phyloP scores from a whole-genome alignment of 108 stramenopile genomes.

The Skeletonema potamos region DNA sequence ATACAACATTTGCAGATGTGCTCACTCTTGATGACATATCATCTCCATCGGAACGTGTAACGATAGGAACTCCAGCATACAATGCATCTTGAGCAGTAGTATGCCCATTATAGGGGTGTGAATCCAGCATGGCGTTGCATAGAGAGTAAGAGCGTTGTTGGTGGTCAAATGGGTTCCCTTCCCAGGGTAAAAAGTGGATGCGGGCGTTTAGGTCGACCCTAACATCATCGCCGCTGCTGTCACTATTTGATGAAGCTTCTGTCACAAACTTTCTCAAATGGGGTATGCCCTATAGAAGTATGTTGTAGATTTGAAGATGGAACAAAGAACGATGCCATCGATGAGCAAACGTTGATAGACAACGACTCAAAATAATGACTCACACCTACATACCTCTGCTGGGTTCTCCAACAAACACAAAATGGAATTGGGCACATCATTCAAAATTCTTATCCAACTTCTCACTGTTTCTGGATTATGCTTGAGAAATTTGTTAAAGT shows the following conservation, averaged over 20 bases:
- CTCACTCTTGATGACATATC: constrained; percentile 84
- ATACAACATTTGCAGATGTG: constrained; percentile 75
- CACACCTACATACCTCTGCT: constrained; percentile 14
- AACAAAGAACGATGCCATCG: not conserved
- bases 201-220: constrained; percentile 52
- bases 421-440: constrained; percentile 78
- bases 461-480: constrained; percentile 80
- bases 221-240: constrained; percentile 14
- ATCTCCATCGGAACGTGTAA: constrained; percentile 82
- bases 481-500: constrained; percentile 87
- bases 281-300: constrained; percentile 22
- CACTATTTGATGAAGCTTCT: constrained; percentile 37
- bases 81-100: constrained; percentile 84
- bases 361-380: not conserved
- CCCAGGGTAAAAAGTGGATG: constrained; percentile 81
- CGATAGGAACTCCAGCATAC: constrained; percentile 82
- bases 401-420: constrained; percentile 84
- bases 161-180: constrained; percentile 84
- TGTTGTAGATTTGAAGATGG: not conserved
- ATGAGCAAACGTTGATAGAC: not conserved
- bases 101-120: constrained; percentile 85
- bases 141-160: constrained; percentile 76
- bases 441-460: constrained; percentile 79
- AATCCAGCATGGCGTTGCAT: constrained; percentile 86
- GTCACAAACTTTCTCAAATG: constrained; percentile 70